Percentiles rank a stretch among this genome's conserved stretches.
Conservation (phyloP, 768 basidiomycete genomes). For the Fistulinella prunicolor region DNA sequence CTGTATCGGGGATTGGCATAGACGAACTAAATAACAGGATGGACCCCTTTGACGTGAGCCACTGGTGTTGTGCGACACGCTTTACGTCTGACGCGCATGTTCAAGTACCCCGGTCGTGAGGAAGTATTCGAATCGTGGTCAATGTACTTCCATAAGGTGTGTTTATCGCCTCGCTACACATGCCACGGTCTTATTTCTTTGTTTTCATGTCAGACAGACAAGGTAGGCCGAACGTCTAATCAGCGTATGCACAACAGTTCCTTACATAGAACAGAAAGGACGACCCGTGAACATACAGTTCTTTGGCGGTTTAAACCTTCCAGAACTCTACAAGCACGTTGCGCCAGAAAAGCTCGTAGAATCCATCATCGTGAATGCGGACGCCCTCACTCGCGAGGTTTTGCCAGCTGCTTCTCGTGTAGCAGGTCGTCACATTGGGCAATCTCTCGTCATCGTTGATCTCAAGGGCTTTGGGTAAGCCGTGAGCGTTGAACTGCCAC, state of each 20-base stretch:
- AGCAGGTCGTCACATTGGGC: slow-evolving; percentile 48
- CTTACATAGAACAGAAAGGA: slow-evolving; percentile 47
- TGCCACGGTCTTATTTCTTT: background rate
- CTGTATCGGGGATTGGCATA: slow-evolving; percentile 61
- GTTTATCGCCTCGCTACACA: slow-evolving; percentile 8
- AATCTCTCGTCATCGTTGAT: slow-evolving; percentile 64
- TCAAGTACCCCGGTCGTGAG: slow-evolving; percentile 66
- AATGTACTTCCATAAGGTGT: slow-evolving; percentile 73
- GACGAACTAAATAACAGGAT: slow-evolving; percentile 59
- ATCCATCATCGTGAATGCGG: slow-evolving; percentile 60
- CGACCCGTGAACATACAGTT: slow-evolving; percentile 68
- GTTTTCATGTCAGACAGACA: slow-evolving; percentile 55
- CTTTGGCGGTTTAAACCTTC: slow-evolving; percentile 58
- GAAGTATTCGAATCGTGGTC: slow-evolving; percentile 75
- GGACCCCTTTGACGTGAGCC: slow-evolving; percentile 69
- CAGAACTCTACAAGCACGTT: slow-evolving; percentile 53
- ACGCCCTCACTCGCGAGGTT: slow-evolving; percentile 62
- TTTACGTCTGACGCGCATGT: background rate
- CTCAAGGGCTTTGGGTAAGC: slow-evolving; percentile 67
- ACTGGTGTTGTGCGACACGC: background rate
- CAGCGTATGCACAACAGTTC: background rate
- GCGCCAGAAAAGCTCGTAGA: slow-evolving; percentile 63
- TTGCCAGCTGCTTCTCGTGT: slow-evolving; percentile 62
- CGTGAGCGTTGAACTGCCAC: background rate
- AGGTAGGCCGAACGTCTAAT: slow-evolving; percentile 39